Evolutionary conservation across 2,329 filamentous ascomycete species (phyloP), one percentile per base, ranked within the genome.

Genomic region (Emmonsiellopsis sp.): DNA sequence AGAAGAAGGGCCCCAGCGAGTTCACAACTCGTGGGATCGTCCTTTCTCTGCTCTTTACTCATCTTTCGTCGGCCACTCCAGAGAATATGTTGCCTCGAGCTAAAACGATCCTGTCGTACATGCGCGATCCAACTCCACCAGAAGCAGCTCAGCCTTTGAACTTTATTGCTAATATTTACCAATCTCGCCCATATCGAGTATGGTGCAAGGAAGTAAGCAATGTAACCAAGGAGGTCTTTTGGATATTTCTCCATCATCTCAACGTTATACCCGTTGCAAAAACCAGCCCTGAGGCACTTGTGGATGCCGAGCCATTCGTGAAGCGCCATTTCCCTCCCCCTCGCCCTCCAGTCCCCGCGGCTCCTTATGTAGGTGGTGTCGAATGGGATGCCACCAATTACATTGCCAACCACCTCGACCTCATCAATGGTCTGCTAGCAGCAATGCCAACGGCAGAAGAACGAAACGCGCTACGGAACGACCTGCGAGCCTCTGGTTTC

Each of bases 361-460:
- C 92, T 5, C 92, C 92, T 0, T 97, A 97, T 65, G 91, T 97
- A 42, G 93, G 93, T 48, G 92, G 93, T 52, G 93, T 97, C 8
- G 93, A 98, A 71, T 97, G 93, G 93, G 93, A 97, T 67, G 93
- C 93, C 2, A 97, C 93, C 8, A 96, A 95, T 70, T 97, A 97
- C 67, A 78, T 97, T 9, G 89, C 92, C 15, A 88, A 87, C 0
- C 92, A 98, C 65, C 79, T 98, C 8, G 93, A 97, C 65, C 83
- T 98, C 9, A 73, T 97, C 62, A 98, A 97, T 65, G 92, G 89
- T 32, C 82, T 97, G 54, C 74, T 97, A 54, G 89, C 92, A 0
- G 92, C 86, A 55, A 80, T 93, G 0, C 85, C 88, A 0, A 85
- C 84, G 0, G 62, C 67, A 1, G 70, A 79, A 26, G 84, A 87